Evolutionary conservation across 1,139 yeast genomes (phyloP).

Genomic region (Geotrichum aggregatum): DNA sequence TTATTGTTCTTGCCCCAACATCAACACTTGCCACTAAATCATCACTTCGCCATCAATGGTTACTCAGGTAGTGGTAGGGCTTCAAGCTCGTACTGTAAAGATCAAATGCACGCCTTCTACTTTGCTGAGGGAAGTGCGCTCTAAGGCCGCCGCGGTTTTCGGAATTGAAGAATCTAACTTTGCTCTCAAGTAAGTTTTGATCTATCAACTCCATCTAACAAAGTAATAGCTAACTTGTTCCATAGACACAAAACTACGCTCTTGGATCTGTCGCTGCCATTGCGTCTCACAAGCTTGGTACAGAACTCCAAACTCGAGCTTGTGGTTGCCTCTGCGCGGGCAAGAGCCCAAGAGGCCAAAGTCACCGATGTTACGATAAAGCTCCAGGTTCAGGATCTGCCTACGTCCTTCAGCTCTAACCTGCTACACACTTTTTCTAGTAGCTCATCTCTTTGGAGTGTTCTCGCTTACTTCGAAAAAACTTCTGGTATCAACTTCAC

Average conservation of each 20-base stretch:
- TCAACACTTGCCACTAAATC: slow-evolving; percentile 6
- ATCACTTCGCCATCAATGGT: slow-evolving; percentile 13
- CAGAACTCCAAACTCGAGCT: slow-evolving; percentile 34
- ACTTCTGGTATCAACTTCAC: slow-evolving; percentile 33
- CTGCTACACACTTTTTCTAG: slow-evolving; percentile 28
- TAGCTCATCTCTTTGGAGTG: slow-evolving; percentile 28
- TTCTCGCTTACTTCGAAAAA: slow-evolving; percentile 30
- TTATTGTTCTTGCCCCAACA: no score
- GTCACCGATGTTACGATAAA: slow-evolving; percentile 27
- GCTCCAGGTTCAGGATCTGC: slow-evolving; percentile 29
- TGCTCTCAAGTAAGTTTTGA: slow-evolving; percentile 28
- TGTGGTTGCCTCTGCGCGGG: slow-evolving; percentile 22
- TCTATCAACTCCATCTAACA: background rate
- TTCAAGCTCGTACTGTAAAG: slow-evolving; percentile 27
- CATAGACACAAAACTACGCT: slow-evolving; percentile 21
- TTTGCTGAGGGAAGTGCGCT: slow-evolving; percentile 30
- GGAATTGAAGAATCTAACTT: slow-evolving; percentile 27
- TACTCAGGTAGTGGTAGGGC: slow-evolving; percentile 22
- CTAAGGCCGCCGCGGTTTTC: slow-evolving; percentile 29
- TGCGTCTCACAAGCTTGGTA: slow-evolving; percentile 31
- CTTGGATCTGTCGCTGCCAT: slow-evolving; percentile 30
- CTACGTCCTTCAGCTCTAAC: slow-evolving; percentile 27
- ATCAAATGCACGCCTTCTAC: slow-evolving; percentile 31
- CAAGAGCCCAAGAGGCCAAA: slow-evolving; percentile 14
- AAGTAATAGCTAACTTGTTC: background rate